A percentile compares a stretch with the other conserved stretches of the same genome.
Conservation (phyloP, 2,329 filamentous ascomycete genomes). For the Aspergillus ustus region DNA sequence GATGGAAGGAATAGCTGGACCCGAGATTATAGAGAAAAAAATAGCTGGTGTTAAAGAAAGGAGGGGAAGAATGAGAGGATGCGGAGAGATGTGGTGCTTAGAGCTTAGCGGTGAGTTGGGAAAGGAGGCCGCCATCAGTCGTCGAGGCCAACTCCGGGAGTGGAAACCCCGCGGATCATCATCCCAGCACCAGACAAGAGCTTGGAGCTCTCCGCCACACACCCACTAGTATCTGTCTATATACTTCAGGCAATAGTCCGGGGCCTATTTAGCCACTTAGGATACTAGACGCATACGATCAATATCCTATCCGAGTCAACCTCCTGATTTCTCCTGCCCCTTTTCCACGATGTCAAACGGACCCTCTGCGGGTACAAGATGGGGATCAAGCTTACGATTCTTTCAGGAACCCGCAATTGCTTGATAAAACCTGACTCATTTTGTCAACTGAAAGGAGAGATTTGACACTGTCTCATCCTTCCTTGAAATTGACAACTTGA, state of each 20-base stretch:
- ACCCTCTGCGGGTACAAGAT: neutral
- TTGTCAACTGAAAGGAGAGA: neutral
- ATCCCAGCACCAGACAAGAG: neutral
- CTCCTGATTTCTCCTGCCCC: slow-evolving; percentile 19
- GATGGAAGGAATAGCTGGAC: neutral
- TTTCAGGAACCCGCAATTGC: neutral
- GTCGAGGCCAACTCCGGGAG: neutral
- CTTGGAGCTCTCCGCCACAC: slow-evolving; percentile 9
- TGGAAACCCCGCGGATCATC: slow-evolving; percentile 27
- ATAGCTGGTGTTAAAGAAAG: slow-evolving; percentile 16
- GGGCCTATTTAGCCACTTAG: slow-evolving; percentile 7
- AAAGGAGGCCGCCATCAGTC: slow-evolving; percentile 8
- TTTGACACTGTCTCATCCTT: neutral
- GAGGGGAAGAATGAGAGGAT: slow-evolving; percentile 25
- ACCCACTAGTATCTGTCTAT: slow-evolving; percentile 15
- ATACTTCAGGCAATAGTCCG: slow-evolving; percentile 13
- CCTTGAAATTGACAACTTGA: neutral
- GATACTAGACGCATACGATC: slow-evolving; percentile 1
- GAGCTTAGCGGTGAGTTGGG: slow-evolving; percentile 23
- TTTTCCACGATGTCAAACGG: slow-evolving; percentile 10
- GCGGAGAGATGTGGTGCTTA: slow-evolving; percentile 26
- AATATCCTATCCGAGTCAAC: neutral
- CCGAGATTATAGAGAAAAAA: neutral
- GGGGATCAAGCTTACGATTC: neutral
- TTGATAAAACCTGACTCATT: neutral